Percentiles rank a stretch among this genome's conserved stretches.
Conservation (phyloP, 2,329 filamentous ascomycete species). For the Phialocephala subalpina region DNA sequence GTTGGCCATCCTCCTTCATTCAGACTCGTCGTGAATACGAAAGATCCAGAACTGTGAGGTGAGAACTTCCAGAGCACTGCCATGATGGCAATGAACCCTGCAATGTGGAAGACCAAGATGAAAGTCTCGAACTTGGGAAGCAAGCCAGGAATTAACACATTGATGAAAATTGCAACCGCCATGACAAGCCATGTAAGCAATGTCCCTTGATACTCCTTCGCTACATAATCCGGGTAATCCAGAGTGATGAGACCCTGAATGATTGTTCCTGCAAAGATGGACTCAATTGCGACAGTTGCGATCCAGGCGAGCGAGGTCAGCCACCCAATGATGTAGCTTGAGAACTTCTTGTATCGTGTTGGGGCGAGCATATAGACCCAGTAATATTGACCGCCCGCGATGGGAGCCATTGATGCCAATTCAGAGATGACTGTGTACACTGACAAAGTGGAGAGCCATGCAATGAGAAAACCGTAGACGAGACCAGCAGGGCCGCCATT, state of each 20-base stretch:
- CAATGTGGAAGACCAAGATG: slow-evolving; percentile 56
- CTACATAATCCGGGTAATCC: slow-evolving; percentile 49
- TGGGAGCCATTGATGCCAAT: slow-evolving; percentile 50
- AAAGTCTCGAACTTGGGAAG: slow-evolving; percentile 59
- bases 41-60: slow-evolving; percentile 40
- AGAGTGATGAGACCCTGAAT: slow-evolving; percentile 55
- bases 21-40: slow-evolving; percentile 51
- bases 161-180: slow-evolving; percentile 57
- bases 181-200: slow-evolving; percentile 58
- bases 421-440: slow-evolving; percentile 52
- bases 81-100: slow-evolving; percentile 46
- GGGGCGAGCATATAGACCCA: slow-evolving; percentile 64
- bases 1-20: slow-evolving; percentile 55
- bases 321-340: slow-evolving; percentile 63
- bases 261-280: slow-evolving; percentile 57
- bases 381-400: slow-evolving; percentile 64
- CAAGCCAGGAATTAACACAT: slow-evolving; percentile 53
- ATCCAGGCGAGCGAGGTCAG: slow-evolving; percentile 74
- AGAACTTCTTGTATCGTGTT: slow-evolving; percentile 54
- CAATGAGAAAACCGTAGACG: slow-evolving; percentile 59
- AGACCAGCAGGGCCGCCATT: slow-evolving; percentile 62
- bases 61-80: slow-evolving; percentile 43
- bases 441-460: slow-evolving; percentile 55
- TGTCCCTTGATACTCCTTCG: slow-evolving; percentile 56
- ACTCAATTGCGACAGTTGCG: slow-evolving; percentile 74